Evolutionary conservation across 805 yeast genomes (phyloP).

Genomic region (Myxozyma mucilagina): DNA sequence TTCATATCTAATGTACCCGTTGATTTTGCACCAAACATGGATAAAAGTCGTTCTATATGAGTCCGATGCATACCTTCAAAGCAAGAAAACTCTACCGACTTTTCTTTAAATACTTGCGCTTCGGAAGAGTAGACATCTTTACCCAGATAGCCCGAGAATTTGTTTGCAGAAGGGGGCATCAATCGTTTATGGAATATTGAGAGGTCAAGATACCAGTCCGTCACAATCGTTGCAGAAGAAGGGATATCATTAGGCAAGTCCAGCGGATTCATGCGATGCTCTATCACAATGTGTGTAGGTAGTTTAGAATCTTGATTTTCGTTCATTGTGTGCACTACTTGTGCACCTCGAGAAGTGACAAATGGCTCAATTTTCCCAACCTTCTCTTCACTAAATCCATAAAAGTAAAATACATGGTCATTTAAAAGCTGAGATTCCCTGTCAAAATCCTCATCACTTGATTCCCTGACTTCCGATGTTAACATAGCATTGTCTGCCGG

Average conservation of each 20-base stretch:
- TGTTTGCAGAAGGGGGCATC: conserved; percentile 2
- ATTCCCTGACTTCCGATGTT: neutral
- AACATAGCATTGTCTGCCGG: neutral
- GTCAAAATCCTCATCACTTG: neutral
- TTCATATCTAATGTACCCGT: conserved; percentile 51
- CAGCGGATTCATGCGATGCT: conserved; percentile 12
- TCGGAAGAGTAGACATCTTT: conserved; percentile 44
- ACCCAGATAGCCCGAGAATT: conserved; percentile 45
- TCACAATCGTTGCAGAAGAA: conserved; percentile 46
- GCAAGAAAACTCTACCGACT: conserved; percentile 61
- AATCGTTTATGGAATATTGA: conserved; percentile 58
- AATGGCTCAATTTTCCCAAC: conserved; percentile 9
- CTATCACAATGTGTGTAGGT: conserved; percentile 29
- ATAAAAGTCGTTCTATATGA: conserved; percentile 66
- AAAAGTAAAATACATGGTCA: conserved; percentile 5
- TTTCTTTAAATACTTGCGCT: conserved; percentile 36
- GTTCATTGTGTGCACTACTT: neutral
- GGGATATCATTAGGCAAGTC: conserved; percentile 16
- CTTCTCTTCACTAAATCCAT: conserved; percentile 6
- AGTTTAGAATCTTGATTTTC: neutral
- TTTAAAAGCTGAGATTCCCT: conserved; percentile 7
- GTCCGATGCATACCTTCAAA: conserved; percentile 74
- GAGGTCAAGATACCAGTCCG: conserved; percentile 83
- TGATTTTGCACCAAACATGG: conserved; percentile 53
- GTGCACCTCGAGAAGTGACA: conserved; percentile 25